Conservation (phyloP, 2,329 filamentous ascomycete genomes). For the Calonectria honghensis region DNA sequence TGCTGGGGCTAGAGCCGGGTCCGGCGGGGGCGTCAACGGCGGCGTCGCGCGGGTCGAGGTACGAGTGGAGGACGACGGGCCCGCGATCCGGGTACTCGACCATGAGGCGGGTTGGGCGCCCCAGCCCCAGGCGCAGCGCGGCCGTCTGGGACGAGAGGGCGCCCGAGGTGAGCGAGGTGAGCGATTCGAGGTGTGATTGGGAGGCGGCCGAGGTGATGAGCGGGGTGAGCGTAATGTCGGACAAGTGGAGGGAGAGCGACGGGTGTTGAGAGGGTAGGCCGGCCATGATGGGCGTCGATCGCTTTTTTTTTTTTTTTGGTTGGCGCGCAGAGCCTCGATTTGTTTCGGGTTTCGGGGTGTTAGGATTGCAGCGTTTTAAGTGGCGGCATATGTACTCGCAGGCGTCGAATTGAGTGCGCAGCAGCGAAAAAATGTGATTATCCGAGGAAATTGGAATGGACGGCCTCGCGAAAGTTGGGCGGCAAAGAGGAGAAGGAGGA, state of each 20-base stretch:
- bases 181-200: constrained; percentile 67
- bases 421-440: not conserved
- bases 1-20: constrained; percentile 32
- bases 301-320: constrained; percentile 6
- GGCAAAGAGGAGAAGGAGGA: not conserved
- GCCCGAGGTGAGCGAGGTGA: constrained; percentile 71
- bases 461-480: not conserved
- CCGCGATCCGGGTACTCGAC: constrained; percentile 71
- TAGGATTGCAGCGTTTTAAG: constrained; percentile 14
- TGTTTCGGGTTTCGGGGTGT: constrained; percentile 16
- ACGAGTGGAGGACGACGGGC: constrained; percentile 67
- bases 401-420: constrained; percentile 24
- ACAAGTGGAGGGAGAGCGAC: constrained; percentile 72
- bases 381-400: constrained; percentile 13
- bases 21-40: constrained; percentile 42
- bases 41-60: constrained; percentile 63
- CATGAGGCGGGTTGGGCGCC: constrained; percentile 73
- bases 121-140: constrained; percentile 71
- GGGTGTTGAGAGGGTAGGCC: constrained; percentile 69
- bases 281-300: constrained; percentile 56
- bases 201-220: constrained; percentile 73
- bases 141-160: constrained; percentile 73
- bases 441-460: constrained; percentile 8
- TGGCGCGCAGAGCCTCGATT: constrained; percentile 33
- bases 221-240: constrained; percentile 74